phyloP scores from a whole-genome alignment of 2,329 filamentous ascomycete species.

The Xylariaceae sp. region DNA sequence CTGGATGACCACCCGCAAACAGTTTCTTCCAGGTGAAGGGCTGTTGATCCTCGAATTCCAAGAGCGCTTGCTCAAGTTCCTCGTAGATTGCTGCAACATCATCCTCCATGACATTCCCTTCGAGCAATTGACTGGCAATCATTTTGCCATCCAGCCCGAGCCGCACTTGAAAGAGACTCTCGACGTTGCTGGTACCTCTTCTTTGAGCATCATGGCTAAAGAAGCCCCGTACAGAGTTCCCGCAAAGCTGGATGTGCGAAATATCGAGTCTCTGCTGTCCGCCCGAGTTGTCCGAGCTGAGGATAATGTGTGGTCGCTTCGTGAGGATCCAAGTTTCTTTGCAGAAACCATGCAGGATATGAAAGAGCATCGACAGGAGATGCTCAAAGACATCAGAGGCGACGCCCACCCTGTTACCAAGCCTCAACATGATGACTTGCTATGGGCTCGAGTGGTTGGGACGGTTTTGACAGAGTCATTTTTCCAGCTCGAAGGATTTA shows the following conservation, averaged over 20 bases:
- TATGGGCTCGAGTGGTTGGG: constrained; percentile 42
- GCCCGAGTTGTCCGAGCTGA: constrained; percentile 42
- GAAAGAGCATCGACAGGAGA: constrained; percentile 46
- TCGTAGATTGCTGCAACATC: constrained; percentile 44
- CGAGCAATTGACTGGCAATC: constrained; percentile 27
- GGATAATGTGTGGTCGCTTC: constrained; percentile 54
- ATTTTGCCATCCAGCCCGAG: constrained; percentile 37
- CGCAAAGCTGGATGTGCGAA: constrained; percentile 42
- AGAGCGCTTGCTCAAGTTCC: constrained; percentile 45
- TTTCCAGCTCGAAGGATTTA: constrained; percentile 37
- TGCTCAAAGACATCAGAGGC: constrained; percentile 39
- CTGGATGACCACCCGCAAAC: constrained; percentile 33
- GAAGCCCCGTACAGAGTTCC: constrained; percentile 55
- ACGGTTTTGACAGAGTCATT: constrained; percentile 34
- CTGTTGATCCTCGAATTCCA: constrained; percentile 52
- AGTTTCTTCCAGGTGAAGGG: constrained; percentile 45
- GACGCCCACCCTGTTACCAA: constrained; percentile 26
- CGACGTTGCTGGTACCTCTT: constrained; percentile 34
- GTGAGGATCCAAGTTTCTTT: constrained; percentile 61
- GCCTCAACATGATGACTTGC: constrained; percentile 14
- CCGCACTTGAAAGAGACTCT: constrained; percentile 32
- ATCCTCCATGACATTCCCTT: constrained; percentile 51
- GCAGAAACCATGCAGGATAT: constrained; percentile 39
- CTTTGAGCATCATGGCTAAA: constrained; percentile 39
- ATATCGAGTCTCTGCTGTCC: constrained; percentile 42